Evolutionary conservation across 306 rosid species (phyloP).

Genomic region (Sicyos baderoa): DNA sequence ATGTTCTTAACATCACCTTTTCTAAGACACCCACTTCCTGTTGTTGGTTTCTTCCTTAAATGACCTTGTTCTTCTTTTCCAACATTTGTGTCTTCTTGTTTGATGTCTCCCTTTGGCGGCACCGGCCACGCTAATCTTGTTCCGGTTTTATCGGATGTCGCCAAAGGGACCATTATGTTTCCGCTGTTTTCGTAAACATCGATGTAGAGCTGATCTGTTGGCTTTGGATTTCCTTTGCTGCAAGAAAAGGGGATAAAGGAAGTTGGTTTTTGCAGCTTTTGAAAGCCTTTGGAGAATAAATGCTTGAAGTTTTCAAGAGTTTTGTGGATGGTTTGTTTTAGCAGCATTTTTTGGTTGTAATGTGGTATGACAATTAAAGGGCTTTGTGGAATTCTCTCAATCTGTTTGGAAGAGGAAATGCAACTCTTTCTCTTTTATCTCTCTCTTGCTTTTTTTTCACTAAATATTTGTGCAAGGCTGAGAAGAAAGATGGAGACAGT

Average conservation of each 20-base stretch:
- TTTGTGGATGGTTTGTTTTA: constrained; percentile 45
- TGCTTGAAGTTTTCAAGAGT: constrained; percentile 40
- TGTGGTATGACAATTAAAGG: constrained; percentile 14
- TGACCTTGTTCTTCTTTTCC: constrained; percentile 29
- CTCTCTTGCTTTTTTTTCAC: constrained; percentile 26
- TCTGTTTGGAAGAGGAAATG: constrained; percentile 24
- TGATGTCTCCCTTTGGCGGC: constrained; percentile 24
- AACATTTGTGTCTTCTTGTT: constrained; percentile 29
- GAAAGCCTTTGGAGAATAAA: constrained; percentile 49
- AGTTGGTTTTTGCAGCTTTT: constrained; percentile 53
- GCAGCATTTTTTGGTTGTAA: constrained; percentile 59
- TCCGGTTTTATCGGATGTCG: no score
- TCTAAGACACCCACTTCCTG: constrained; percentile 18
- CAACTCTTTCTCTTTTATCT: constrained; percentile 4
- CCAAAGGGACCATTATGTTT: no score
- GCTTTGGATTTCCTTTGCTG: constrained; percentile 31
- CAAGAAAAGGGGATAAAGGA: constrained; percentile 47
- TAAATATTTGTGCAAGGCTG: constrained; percentile 22
- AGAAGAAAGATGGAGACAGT: constrained; percentile 27
- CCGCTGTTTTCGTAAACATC: constrained; percentile 58
- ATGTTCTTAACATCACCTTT: constrained; percentile 34
- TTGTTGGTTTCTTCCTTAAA: constrained; percentile 25
- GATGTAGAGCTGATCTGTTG: constrained; percentile 42
- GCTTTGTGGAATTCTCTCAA: constrained; percentile 22
- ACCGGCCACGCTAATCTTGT: no score